Evolutionary conservation across 768 basidiomycete genomes (phyloP), one percentile per base, ranked within the genome.

Genomic region (Butyriboletus loyo): DNA sequence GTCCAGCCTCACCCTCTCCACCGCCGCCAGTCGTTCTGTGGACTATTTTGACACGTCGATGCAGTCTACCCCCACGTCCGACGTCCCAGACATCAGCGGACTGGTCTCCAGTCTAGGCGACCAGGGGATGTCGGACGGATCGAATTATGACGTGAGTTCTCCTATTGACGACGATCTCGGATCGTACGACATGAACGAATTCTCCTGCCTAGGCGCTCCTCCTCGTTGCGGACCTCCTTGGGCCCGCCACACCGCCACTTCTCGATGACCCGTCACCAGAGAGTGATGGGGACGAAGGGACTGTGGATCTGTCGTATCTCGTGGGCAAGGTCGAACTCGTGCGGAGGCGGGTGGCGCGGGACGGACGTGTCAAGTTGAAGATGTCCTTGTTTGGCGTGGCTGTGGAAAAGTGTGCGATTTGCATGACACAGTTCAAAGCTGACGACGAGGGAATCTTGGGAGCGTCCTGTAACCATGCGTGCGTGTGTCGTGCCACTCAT

Each of bases 361-460:
- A 87, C 59, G 87, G 88, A 6, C 83, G 83, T 38, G 75, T 83
- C 49, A 90, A 89, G 72, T 60, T 88, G 40, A 91, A 89, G 72
- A 67, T 89, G 44, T 73, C 76, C 8, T 65, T 90, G 45, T 70
- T 87, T 19, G 89, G 84, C 35, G 72, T 78, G 14, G 61, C 74
- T 1, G 87, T 91, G 31, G 81, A 85, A 56, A 81, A 81, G 61
- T 92, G 89, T 67, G 79, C 83, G 36, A 84, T 89, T 45, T 91
- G 89, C 64, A 70, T 89, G 65, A 78, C 76, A 42, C 85, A 85
- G 69, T 91, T 88, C 71, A 82, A 74, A 68, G 75, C 71, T 8
- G 78, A 70, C 17, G 84, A 90, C 52, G 58, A 62, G 50, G 86
- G 78, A 14, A 78, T 78, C 31, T 61, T 87, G 67, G 77, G 80